Base-by-base conservation (phyloP, 805 yeast species). In the Myxozyma sirexii region DNA sequence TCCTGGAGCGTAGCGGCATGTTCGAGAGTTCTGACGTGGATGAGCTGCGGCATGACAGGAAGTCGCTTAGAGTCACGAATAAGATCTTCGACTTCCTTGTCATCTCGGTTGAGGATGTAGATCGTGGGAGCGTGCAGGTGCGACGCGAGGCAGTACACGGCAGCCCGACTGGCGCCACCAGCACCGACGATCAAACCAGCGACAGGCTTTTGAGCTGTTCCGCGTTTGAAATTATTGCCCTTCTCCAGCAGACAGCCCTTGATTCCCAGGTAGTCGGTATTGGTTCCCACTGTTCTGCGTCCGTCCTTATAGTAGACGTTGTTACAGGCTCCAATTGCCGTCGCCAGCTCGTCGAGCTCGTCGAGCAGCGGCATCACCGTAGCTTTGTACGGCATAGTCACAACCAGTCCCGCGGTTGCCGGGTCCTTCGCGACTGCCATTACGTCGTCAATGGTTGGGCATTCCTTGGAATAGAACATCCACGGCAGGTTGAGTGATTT, bases 321-420 rank as follows among this genome's bases (percentile, higher is more conserved):
- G 57, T 52, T 52, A 17, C 37, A 41, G 2, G 56, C 56, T 12
- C 56, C 56, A 21, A 41, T 23, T 10, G 31, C 37, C 15, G 24
- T 42, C 15, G 23, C 53, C 17, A 23, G 43, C 27, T 39, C 54
- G 37, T 24, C 38, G 56, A 47, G 7, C 10, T 39, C 57, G 24
- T 52, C 56, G 6, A 52, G 38, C 35, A 27, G 26, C 13, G 56
- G 51, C 15, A 52, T 41, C n/a, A 42, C 27, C 2, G 39, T 35
- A 1, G 26, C 26, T 12, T 52, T 52, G 50, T 52, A 56, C 2
- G 56, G 56, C 56, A 52, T 52, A 1, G 56, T 52, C 24, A 42
- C 39, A 15, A 38, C 29, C 1, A 19, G 15, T 3, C 56, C 56
- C 1, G 38, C 51, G 15, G 27, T 21, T 10, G 6, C 6, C 5